Percentiles rank a stretch among this genome's conserved stretches.
Evolutionary conservation across 2,329 filamentous ascomycete species (phyloP).

Genomic region (Ophiostoma fasciatum): DNA sequence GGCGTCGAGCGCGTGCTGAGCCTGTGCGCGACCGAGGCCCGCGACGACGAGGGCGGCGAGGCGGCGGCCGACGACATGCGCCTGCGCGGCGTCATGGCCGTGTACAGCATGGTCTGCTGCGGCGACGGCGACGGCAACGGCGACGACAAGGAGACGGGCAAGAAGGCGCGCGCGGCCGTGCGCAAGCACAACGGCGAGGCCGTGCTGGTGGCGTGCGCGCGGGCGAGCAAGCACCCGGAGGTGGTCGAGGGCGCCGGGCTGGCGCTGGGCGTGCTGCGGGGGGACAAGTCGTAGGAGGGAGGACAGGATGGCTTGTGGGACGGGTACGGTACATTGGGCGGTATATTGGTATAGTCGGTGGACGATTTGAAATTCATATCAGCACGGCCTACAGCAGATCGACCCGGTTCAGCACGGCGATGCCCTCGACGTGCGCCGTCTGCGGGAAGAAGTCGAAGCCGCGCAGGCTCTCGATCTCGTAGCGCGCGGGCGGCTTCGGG

Average conservation of each 20-base stretch:
- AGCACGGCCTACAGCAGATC: conserved; percentile 19
- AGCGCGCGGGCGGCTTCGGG: conserved; percentile 31
- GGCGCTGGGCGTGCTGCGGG: conserved; percentile 50
- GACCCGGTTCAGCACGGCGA: conserved; percentile 47
- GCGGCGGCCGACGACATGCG: too few species aligned
- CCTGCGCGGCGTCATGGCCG: conserved; percentile 59
- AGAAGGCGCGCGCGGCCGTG: conserved; percentile 43
- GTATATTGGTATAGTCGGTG: too few species aligned
- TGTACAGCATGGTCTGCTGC: conserved; percentile 56
- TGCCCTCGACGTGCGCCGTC: conserved; percentile 55
- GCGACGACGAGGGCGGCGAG: conserved; percentile 53
- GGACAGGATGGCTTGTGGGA: background rate
- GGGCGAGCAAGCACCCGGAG: conserved; percentile 51
- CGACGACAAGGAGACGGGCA: conserved; percentile 51
- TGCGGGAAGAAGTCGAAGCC: conserved; percentile 98
- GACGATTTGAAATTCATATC: background rate
- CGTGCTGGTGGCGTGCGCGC: conserved; percentile 52
- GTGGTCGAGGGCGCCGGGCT: conserved; percentile 59
- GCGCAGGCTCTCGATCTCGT: conserved; percentile 77
- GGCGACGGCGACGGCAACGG: too few species aligned
- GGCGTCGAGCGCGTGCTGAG: conserved; percentile 68
- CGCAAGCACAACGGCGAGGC: conserved; percentile 50
- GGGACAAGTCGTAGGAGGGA: conserved; percentile 7
- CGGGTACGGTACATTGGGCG: background rate
- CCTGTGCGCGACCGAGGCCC: conserved; percentile 67